Base-by-base conservation (phyloP, 345 rosid species). In the Corchorus olitorius region DNA sequence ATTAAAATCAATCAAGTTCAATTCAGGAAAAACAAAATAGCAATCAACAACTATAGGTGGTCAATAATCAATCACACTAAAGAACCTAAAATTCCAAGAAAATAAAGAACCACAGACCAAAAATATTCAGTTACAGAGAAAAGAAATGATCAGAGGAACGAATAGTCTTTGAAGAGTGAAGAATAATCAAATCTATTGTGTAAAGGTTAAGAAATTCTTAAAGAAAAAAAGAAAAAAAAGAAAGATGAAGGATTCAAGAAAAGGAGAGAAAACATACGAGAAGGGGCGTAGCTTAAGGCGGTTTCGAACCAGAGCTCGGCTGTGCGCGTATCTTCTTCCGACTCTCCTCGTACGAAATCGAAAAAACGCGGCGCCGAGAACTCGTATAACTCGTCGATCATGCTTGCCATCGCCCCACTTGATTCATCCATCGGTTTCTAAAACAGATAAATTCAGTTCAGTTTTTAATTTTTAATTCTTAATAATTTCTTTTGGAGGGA, bases 251-350 rank as follows among this genome's bases (percentile, higher is more conserved):
- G 12, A 59, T 27, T 27, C 27, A 60, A 4, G 33, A 83, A 92
- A 84, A 89, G 92, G 33, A 80, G 74, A 3, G 92, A 74, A 60
- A 62, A 87, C 98, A 12, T 76, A 97, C 99, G 99, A 55, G 99
- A 97, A 78, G 98, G 97, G 33, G 93, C 97, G 75, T 95, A 86
- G 84, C 89, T 83, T 58, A 89, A 80, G 20, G 96, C 87, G 19
- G 83, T 78, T 2, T 86, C 88, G 77, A 97, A 97, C 99, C 99
- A 97, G 73, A 90, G 91, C 81, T 97, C 99, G 0, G 97, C 98
- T 37, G 82, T 81, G 12, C 85, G 81, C 71, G 68, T 69, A 39
- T 92, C 96, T 35, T 91, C 92, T 27, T 90, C 93, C 0, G 91
- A 85, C 83, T 97, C 98, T 34, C 83, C 97, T 3, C 77, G 83